phyloP scores from a whole-genome alignment of 2,329 filamentous ascomycete species.

The Aspergillus jensenii region DNA sequence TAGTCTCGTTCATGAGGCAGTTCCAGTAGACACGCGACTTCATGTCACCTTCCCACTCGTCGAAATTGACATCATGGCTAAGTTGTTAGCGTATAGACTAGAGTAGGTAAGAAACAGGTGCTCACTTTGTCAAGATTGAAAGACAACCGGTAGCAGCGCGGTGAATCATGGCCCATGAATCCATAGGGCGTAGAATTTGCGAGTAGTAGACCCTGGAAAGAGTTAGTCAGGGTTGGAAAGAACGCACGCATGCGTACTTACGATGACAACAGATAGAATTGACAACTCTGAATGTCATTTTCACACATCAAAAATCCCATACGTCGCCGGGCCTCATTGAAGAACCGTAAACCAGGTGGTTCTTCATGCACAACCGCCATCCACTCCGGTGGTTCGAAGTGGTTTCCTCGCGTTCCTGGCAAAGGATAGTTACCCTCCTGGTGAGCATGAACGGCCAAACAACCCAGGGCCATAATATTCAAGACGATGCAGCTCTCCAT shows the following conservation, averaged over 20 bases:
- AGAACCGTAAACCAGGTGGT: slow-evolving; percentile 51
- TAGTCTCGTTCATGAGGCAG: slow-evolving; percentile 56
- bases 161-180: slow-evolving; percentile 55
- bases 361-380: slow-evolving; percentile 40
- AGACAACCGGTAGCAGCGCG: slow-evolving; percentile 53
- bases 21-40: slow-evolving; percentile 57
- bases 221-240: background rate
- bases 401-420: slow-evolving; percentile 35
- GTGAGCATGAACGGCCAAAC: slow-evolving; percentile 50
- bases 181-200: slow-evolving; percentile 53
- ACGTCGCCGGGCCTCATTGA: slow-evolving; percentile 55
- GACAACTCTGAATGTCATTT: slow-evolving; percentile 52
- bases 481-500: slow-evolving; percentile 55
- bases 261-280: slow-evolving; percentile 54
- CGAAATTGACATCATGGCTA: slow-evolving; percentile 43
- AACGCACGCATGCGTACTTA: slow-evolving; percentile 20
- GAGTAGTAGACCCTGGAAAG: slow-evolving; percentile 47
- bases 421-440: slow-evolving; percentile 51
- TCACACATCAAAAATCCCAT: slow-evolving; percentile 54
- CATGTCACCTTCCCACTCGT: slow-evolving; percentile 58
- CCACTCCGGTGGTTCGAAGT: slow-evolving; percentile 40
- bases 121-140: slow-evolving; percentile 47
- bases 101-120: background rate
- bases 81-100: slow-evolving; percentile 2
- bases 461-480: slow-evolving; percentile 53